Base-by-base conservation (phyloP, 148 eudicot species). In the Spergularia bocconei region DNA sequence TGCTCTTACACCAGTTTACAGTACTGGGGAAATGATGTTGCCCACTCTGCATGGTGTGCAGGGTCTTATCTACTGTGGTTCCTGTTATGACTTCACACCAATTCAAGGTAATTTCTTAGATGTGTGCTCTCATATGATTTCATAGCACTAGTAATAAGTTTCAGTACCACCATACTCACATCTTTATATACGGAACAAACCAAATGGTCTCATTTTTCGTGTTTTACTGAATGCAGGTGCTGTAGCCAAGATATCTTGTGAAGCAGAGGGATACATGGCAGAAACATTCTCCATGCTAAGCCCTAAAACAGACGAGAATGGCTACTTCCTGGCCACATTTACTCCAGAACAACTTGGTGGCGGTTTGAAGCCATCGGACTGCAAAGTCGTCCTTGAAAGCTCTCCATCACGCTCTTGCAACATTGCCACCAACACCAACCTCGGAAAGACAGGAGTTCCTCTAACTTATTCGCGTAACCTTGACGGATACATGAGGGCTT, bases 321-420 rank as follows among this genome's bases (percentile, higher is more conserved):
- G 83, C 38, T 80, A 76, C 57, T 80, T 70, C 67, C 66, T 80
- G 33, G 83, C 79, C 21, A 80, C 83, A 55, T 80, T 80, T 36
- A 75, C 83, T 4, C 79, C 71, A 13, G 59, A 80, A 71, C 74
- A 80, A 51, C 79, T 80, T 20, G 83, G 79, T 2, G 54, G 70
- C 13, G 12, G 68, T 33, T 74, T 79, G 50, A 69, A 79, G 16
- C 82, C 82, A 47, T 48, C 73, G 1, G 63, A 79, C 29, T 79
- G 82, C 74, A 79, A 79, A 50, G 78, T 79, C 12, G 36, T 51
- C 51, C 69, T 79, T 12, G 68, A 74, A 38, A 79, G 82, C 56
- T 79, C 82, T 69, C 75, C 79, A 54, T 80, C 79, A 53, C 25
- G 63, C 17, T 69, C 79, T 1, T 75, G 79, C 50, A 75, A 75